phyloP scores from a whole-genome alignment of 78 protist genomes.

The Dictyostelium purpureum region DNA sequence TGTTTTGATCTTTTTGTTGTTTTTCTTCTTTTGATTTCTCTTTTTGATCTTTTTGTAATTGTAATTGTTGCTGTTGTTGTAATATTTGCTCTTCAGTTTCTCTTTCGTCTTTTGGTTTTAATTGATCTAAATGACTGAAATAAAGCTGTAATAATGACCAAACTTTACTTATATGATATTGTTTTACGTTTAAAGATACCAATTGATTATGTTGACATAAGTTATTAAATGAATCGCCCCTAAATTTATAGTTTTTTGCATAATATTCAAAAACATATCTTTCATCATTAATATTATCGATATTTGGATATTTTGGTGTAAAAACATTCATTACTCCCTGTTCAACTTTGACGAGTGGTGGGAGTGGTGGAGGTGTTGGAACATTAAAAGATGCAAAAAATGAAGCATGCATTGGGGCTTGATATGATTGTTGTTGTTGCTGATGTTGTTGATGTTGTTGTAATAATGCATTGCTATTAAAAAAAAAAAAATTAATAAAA shows the following conservation, averaged over 20 bases:
- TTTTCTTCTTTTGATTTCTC: background rate
- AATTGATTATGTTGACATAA: slow-evolving; percentile 54
- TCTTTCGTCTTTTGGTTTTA: background rate
- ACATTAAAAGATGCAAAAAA: slow-evolving; percentile 60
- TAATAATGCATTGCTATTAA: background rate
- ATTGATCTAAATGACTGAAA: background rate
- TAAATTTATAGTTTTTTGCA: slow-evolving; percentile 50
- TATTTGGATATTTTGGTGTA: slow-evolving; percentile 4
- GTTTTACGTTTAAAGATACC: slow-evolving; percentile 25
- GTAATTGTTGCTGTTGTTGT: background rate
- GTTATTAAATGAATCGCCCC: slow-evolving; percentile 1
- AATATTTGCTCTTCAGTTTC: background rate
- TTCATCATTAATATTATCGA: background rate
- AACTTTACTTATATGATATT: slow-evolving; percentile 39
- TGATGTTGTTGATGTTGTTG: background rate
- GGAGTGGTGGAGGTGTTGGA: background rate
- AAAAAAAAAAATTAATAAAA: background rate
- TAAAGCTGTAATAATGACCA: slow-evolving; percentile 50
- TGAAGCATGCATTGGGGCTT: slow-evolving; percentile 46
- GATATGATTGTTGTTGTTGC: background rate
- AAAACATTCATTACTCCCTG: slow-evolving; percentile 30
- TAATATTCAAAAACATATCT: slow-evolving; percentile 32
- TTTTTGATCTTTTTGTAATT: background rate
- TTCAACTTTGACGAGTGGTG: slow-evolving; percentile 7
- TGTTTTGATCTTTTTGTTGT: background rate